These are phyloP conservation scores for Massariosphaeria phaeospora DNA, from an alignment of 495 filamentous ascomycete species.

Conservation along the genomic window DNA sequence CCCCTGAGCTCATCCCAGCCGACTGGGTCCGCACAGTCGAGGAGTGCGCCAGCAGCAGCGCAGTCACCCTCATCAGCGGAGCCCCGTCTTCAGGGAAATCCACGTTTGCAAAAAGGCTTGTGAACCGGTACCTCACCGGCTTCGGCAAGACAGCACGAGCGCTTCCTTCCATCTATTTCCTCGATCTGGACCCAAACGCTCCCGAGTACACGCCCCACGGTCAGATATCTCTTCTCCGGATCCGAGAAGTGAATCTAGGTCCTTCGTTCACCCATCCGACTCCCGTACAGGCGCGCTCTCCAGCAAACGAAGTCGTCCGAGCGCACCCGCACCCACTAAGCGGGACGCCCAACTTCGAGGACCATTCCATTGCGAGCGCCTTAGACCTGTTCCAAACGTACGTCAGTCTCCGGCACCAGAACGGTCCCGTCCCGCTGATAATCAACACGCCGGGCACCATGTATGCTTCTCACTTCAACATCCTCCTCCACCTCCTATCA, in stretches of 20 bases:
- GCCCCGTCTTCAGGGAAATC: constrained; percentile 85
- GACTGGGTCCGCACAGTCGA: constrained; percentile 31
- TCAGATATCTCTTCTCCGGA: constrained; percentile 63
- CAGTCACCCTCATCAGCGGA: constrained; percentile 61
- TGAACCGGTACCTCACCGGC: constrained; percentile 65
- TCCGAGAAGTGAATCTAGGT: constrained; percentile 62
- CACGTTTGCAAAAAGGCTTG: constrained; percentile 70
- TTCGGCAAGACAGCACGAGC: not conserved
- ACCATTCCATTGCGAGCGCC: constrained; percentile 63
- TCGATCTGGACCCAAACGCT: constrained; percentile 81
- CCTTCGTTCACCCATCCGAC: constrained; percentile 70
- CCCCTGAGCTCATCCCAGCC: constrained; percentile 29
- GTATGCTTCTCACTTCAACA: constrained; percentile 63
- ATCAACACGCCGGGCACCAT: constrained; percentile 85
- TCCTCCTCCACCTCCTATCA: constrained; percentile 59
- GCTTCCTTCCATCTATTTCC: constrained; percentile 49
- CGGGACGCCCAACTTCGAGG: constrained; percentile 64
- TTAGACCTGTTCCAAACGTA: constrained; percentile 66
- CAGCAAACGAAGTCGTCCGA: constrained; percentile 46
- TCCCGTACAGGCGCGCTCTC: constrained; percentile 27
- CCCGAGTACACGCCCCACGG: constrained; percentile 77
- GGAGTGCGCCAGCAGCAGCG: constrained; percentile 43
- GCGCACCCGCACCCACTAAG: constrained; percentile 69
- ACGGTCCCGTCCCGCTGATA: constrained; percentile 54
- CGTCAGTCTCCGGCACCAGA: constrained; percentile 40